Base-by-base conservation (phyloP, 331 rosid species). In the Spiraea crenata region DNA sequence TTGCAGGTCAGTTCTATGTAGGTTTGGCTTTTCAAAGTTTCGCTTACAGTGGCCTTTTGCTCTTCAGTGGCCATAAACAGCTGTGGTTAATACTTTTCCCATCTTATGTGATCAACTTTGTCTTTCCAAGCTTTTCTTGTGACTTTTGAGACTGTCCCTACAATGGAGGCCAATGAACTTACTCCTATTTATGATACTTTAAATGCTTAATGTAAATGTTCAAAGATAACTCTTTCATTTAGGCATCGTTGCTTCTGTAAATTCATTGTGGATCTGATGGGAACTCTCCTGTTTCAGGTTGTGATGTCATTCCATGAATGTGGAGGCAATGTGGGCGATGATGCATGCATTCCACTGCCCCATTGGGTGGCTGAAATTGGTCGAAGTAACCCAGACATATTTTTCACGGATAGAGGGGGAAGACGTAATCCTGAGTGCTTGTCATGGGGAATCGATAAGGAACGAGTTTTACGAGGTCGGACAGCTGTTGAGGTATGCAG, bases 311-410 rank as follows among this genome's bases (percentile, higher is more conserved):
- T 95, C 77, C 99, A 95, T 85, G 98, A 95, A 84, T 95, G 99
- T 76, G 98, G 99, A 80, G 96, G 96, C 78, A 89, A 95, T 81
- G 85, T 95, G 49, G 98, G 98, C 66, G 99, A 91, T 77, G 96
- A 91, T 88, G 98, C 89, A 59, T 91, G 96, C 73, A 88, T 95
- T 77, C 97, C 99, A 70, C 79, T 91, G 69, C 99, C 99, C 25
- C 98, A 95, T 71, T 95, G 99, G 98, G 96, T 95, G 78, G 90
- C 89, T 73, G 99, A 91, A 86, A 91, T 95, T 81, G 96, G 98
- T 80, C 82, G 96, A 81, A 89, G 85, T 82, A 91, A 91, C 83
- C 98, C 96, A 62, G 93, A 88, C 80, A 91, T 95, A 74, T 95
- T 86, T 80, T 95, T 95, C 88, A 89, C 93, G 31, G 98, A 95